Conservation (phyloP, 192 early-diverging fungal species). For the Rhizoclosmatium globosum region DNA sequence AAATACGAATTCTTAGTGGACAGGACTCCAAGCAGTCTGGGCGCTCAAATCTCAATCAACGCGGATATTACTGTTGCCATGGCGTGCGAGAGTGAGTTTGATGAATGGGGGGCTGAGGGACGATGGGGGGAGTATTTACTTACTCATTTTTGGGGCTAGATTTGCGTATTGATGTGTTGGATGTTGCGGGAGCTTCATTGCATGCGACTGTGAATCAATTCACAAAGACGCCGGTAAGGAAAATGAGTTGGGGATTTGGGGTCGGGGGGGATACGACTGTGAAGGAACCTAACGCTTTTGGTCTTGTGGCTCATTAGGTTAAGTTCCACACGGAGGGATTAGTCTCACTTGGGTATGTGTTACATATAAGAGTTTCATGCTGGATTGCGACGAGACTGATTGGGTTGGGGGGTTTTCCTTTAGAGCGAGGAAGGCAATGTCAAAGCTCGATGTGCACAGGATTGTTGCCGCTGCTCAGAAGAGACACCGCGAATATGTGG, state of each 20-base stretch:
- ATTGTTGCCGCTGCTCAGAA: constrained; percentile 36
- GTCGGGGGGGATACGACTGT: too few relatives aligned
- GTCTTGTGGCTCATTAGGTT: neutral
- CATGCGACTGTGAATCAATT: constrained; percentile 63
- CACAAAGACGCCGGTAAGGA: constrained; percentile 40
- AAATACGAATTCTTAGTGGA: constrained; percentile 86
- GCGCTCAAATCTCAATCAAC: constrained; percentile 79
- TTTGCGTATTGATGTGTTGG: constrained; percentile 72
- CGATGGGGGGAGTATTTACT: constrained; percentile 3
- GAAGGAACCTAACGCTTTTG: neutral
- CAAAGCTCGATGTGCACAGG: constrained; percentile 35
- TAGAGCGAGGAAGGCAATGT: constrained; percentile 20
- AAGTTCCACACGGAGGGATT: constrained; percentile 23
- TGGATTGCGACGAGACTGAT: neutral
- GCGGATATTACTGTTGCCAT: constrained; percentile 88
- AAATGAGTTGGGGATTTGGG: too few relatives aligned
- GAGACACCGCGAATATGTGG: constrained; percentile 22
- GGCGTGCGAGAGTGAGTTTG: constrained; percentile 69
- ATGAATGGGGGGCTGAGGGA: constrained; percentile 17
- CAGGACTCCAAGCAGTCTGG: constrained; percentile 51
- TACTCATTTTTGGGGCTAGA: constrained; percentile 44
- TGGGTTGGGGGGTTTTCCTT: neutral
- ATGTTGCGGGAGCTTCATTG: constrained; percentile 68
- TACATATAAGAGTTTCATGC: too few relatives aligned
- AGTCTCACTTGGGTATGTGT: constrained; percentile 17